A percentile compares a stretch with the other conserved stretches of the same genome.
These are phyloP conservation scores for Fusarium praegraminearum DNA, from an alignment of 2,329 filamentous ascomycete species.

Conservation along the genomic window DNA sequence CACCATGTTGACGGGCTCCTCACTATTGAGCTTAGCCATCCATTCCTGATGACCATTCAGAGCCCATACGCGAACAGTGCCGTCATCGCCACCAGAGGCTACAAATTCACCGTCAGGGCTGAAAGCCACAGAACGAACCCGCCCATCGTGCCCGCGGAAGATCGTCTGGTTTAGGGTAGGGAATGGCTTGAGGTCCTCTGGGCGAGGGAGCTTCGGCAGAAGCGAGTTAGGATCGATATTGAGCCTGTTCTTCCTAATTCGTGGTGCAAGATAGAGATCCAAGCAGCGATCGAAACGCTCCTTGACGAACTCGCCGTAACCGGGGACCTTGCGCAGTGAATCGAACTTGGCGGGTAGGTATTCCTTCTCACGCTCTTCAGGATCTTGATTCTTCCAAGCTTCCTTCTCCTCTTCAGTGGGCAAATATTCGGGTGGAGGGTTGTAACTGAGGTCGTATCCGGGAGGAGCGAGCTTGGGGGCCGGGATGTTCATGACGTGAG, in stretches of 20 bases:
- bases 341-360: slow-evolving; percentile 87
- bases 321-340: slow-evolving; percentile 90
- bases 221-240: slow-evolving; percentile 97
- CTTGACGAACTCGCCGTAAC: slow-evolving; percentile 89
- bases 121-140: slow-evolving; percentile 85
- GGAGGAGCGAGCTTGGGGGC: slow-evolving; percentile 94
- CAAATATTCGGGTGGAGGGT: slow-evolving; percentile 93
- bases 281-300: slow-evolving; percentile 96
- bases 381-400: slow-evolving; percentile 86
- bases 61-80: slow-evolving; percentile 91
- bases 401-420: slow-evolving; percentile 86
- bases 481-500: slow-evolving; percentile 93
- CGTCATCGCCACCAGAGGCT: slow-evolving; percentile 94
- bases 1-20: slow-evolving; percentile 85
- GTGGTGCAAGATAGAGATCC: slow-evolving; percentile 93
- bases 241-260: slow-evolving; percentile 90
- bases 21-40: slow-evolving; percentile 81
- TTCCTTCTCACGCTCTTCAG: slow-evolving; percentile 90
- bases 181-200: slow-evolving; percentile 94
- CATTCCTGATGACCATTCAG: slow-evolving; percentile 90
- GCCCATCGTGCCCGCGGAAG: slow-evolving; percentile 88
- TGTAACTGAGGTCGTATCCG: slow-evolving; percentile 95
- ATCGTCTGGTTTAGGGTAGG: slow-evolving; percentile 89
- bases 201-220: slow-evolving; percentile 90
- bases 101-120: slow-evolving; percentile 88